Base-by-base conservation (phyloP, 352 stramenopile species). In the Phytophthora cryptogea region DNA sequence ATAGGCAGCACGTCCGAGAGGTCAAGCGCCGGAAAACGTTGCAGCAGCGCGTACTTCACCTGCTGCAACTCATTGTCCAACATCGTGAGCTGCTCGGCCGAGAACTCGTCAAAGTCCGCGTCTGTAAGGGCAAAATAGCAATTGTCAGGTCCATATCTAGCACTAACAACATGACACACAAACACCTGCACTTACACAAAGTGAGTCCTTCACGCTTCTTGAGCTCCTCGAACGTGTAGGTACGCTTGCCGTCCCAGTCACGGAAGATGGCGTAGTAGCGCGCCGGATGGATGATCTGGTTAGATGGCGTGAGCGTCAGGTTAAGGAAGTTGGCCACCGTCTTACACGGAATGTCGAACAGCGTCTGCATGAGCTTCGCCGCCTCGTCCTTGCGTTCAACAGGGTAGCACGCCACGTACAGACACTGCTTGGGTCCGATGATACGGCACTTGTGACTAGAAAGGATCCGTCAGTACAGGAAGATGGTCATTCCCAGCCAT, bases 61-160 rank as follows among this genome's bases (percentile, higher is more conserved):
- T 97, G 90, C 74, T 97, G 90, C 42, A 97, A 75, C 68, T 97
- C 90, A 59, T 97, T 97, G 78, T 97, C 90, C 16, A 97, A 77
- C 72, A 94, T 92, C n/a, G 89, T 74, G 16, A 97, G 78, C 54
- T 94, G 87, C 72, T 97, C 90, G 14, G 90, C 86, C n/a, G 86
- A 94, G 64, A 95, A 95, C 68, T 96, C 88, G 66, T 97, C 88
- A 66, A 97, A 96, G 68, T 97, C 90, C 31, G 92, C 90, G 58
- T 97, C 85, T 94, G 31, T 13, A 57, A 8, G 14, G 46, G 13
- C 20, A 44, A 51, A 30, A 9, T n/a, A 43, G 43, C 11, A 13
- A 7, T 23, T 48, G 48, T 72, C 33, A 66, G 54, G 40, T 41
- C 1, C 31, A 53, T 23, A 37, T 17, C 5, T 10, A 43, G n/a